phyloP scores from a whole-genome alignment of 768 basidiomycete species.

The Mycena olivaceomarginata region DNA sequence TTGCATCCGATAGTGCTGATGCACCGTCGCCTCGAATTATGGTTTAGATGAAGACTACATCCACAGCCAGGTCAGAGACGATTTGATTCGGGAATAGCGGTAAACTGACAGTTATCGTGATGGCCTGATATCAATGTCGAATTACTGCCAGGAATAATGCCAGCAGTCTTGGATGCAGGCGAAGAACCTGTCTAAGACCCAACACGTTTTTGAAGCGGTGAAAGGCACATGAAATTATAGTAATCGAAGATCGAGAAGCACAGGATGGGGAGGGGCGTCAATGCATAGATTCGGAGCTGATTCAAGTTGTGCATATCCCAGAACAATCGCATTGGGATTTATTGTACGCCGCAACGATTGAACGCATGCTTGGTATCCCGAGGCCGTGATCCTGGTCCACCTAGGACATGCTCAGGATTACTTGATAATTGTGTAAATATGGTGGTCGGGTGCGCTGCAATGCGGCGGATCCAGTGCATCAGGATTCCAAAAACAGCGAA shows the following conservation, averaged over 20 bases:
- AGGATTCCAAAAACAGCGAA: background rate
- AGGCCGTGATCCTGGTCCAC: background rate
- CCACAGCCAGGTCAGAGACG: too few relatives aligned
- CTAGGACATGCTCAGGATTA: conserved; percentile 45
- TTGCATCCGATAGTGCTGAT: too few relatives aligned
- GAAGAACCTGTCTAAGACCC: background rate
- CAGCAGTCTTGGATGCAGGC: background rate
- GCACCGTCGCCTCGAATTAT: too few relatives aligned
- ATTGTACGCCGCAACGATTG: conserved; percentile 34
- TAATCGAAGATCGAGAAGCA: too few relatives aligned
- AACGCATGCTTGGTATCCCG: conserved; percentile 50
- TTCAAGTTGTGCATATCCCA: conserved; percentile 44
- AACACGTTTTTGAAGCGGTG: background rate
- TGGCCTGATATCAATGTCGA: too few relatives aligned
- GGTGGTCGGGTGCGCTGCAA: conserved; percentile 45
- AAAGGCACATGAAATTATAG: background rate
- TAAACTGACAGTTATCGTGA: too few relatives aligned
- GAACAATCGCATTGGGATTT: conserved; percentile 43
- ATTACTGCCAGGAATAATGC: background rate
- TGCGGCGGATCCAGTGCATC: conserved; percentile 28
- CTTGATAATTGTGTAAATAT: conserved; percentile 49
- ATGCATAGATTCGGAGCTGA: too few relatives aligned
- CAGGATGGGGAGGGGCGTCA: too few relatives aligned
- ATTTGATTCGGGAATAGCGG: too few relatives aligned
- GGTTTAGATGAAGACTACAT: too few relatives aligned